Evolutionary conservation across 768 basidiomycete species (phyloP), one percentile per base, ranked within the genome.

Genomic region (Russula sp.): DNA sequence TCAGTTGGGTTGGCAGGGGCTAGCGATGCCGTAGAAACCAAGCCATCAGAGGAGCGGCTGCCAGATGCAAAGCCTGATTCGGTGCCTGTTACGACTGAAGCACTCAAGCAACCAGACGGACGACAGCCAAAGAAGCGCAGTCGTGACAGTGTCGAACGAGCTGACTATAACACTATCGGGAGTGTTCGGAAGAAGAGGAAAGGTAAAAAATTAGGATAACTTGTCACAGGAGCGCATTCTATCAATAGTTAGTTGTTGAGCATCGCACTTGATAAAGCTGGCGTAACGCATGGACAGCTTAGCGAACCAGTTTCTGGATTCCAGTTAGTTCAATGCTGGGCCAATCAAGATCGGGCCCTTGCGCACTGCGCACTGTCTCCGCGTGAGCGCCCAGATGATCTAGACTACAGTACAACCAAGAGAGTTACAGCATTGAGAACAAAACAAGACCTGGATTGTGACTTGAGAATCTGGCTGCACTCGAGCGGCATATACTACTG

Each of bases 161-260:
- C 41, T 11, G 47, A 64, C 16, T 2, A 32, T 22, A 46, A 39
- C 16, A 52, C 16, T 42, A 34, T 22, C 22, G 56, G 43, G 9
- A 42, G 56, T 9, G 13, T 11, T n/a, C 64, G 56, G 34, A 64
- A 60, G 54, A 66, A 56, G 59, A 65, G 54, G 52, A 66, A 66
- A 48, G 32, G 51, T 5, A 61, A 56, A 47, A 65, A 53, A 6
- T 34, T 45, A 13, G 32, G 49, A 51, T 53, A 47, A 53, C 5
- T 25, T 7, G 41, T 20, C 1, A 20, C 25, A 9, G 9, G n/a
- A 16, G 18, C 7, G 3, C 38, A 41, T 29, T 41, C 13, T 53
- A 38, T 36, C 16, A 35, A 47, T 57, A 56, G 55, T 29, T 29
- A 29, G 25, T 29, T 29, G 25, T 29, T 29, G 25, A 29, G 25